These are phyloP conservation scores for Selaginella tamariscina DNA, from an alignment of 75 land plant species.

Conservation along the genomic window DNA sequence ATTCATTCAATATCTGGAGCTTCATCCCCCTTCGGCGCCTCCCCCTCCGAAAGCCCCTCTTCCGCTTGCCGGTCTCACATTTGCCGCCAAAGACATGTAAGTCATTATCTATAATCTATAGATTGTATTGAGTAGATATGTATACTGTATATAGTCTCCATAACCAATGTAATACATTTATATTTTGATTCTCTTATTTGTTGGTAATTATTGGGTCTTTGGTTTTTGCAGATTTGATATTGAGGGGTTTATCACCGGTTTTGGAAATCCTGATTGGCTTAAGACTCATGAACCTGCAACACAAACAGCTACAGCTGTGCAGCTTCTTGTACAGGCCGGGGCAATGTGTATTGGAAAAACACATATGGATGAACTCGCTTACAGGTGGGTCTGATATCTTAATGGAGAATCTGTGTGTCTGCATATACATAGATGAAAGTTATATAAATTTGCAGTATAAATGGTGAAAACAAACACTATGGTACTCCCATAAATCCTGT, in stretches of 20 bases:
- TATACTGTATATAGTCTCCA: background rate
- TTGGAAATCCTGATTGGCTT: slow-evolving; percentile 82
- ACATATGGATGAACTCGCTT: slow-evolving; percentile 90
- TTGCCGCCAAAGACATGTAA: slow-evolving; percentile 52
- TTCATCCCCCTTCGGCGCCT: slow-evolving; percentile 5
- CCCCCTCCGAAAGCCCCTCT: slow-evolving; percentile 15
- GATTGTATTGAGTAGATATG: background rate
- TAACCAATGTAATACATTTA: background rate
- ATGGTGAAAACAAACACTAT: slow-evolving; percentile 60
- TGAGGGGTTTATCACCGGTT: slow-evolving; percentile 63
- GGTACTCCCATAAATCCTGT: slow-evolving; percentile 69
- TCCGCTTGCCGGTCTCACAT: slow-evolving; percentile 36
- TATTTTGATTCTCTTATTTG: background rate
- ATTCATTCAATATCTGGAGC: background rate
- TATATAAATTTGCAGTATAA: slow-evolving; percentile 28
- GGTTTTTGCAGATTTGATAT: slow-evolving; percentile 58
- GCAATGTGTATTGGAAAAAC: slow-evolving; percentile 70
- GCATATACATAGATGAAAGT: too few relatives aligned
- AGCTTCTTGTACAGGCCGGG: slow-evolving; percentile 42
- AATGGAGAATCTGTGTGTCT: background rate
- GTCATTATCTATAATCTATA: background rate
- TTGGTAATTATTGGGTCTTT: background rate
- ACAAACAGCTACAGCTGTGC: slow-evolving; percentile 49
- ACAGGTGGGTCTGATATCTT: slow-evolving; percentile 34
- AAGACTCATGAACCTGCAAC: slow-evolving; percentile 58